These are phyloP conservation scores for Primulina eburnea DNA, from an alignment of 257 asterid genomes.

Conservation along the genomic window DNA sequence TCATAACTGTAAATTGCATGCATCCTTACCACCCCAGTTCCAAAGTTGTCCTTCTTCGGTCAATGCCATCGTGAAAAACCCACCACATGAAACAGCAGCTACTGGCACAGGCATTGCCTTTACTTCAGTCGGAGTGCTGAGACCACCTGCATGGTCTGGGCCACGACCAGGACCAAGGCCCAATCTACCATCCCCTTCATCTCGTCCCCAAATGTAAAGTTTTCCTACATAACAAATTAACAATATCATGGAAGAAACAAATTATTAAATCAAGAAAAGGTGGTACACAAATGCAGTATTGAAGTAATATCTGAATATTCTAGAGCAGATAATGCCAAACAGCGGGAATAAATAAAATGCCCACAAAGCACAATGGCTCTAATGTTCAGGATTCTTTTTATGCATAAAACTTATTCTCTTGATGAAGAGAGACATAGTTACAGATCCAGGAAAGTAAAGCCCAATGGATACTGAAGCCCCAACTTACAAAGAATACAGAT, in stretches of 20 bases:
- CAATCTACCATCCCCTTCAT: slow-evolving; percentile 97
- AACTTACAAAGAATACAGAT: neutral
- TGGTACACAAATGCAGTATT: slow-evolving; percentile 27
- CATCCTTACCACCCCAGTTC: slow-evolving; percentile 91
- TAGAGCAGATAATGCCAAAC: neutral
- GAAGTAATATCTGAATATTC: neutral
- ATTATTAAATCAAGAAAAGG: slow-evolving; percentile 11
- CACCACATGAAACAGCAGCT: slow-evolving; percentile 93
- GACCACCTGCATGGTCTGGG: slow-evolving; percentile 86
- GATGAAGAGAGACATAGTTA: neutral
- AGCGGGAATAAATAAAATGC: neutral
- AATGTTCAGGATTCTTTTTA: neutral
- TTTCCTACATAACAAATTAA: slow-evolving; percentile 47
- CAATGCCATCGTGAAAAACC: slow-evolving; percentile 93
- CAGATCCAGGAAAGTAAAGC: neutral
- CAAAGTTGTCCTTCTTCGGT: slow-evolving; percentile 85
- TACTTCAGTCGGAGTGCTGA: slow-evolving; percentile 77
- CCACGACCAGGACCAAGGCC: slow-evolving; percentile 98
- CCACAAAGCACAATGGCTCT: neutral
- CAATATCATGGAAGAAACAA: slow-evolving; percentile 16
- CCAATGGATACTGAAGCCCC: too few relatives aligned
- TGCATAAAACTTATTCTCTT: neutral
- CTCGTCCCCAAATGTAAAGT: slow-evolving; percentile 93
- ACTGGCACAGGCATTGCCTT: slow-evolving; percentile 67
- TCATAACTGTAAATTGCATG: slow-evolving; percentile 5